Evolutionary conservation across 192 early-diverging fungal genomes (phyloP), one percentile per base, ranked within the genome.

Genomic region (Geranomyces variabilis): DNA sequence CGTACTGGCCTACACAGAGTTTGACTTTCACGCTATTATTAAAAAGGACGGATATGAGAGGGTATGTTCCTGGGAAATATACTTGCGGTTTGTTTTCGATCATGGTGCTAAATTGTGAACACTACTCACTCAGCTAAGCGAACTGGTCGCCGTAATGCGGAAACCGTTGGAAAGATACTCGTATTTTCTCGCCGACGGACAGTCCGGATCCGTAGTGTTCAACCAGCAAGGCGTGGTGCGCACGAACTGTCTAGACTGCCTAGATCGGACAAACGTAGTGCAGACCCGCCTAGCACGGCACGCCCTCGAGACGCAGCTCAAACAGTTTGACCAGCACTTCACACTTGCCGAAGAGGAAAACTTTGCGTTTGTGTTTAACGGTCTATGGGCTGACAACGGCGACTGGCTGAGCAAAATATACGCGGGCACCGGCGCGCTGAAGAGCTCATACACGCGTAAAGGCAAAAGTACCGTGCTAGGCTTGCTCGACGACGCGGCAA

Each of bases 401-500:
- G 94, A 99, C 76, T 86, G 85, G 58, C 77, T 99, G 10, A 94
- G 93, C 24, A 91, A 87, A 57, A 91, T 96, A 13, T 99, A 98
- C 74, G 91, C 98, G 3, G 98, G 98, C 15, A 98, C 96, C 28
- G 96, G 96, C 8, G 98, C 98, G 12, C 84, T 99, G 0, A 95
- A 95, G 67, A 92, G 94, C 0, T 90, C 90, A 8, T 90, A 91
- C 44, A 97, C 96, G 0, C 83, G 94, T 15, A 91, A 93, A 2
- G 96, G 95, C 49, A 98, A 97, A 66, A 82, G 88, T 53, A 94
- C 93, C 13, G 77, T 94, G 60, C 77, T 87, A 28, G 91, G 92
- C 41, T 87, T 96, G 46, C 59, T 99, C 26, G 92, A 94, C 67
- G 96, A 98, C 76, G 94, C 96, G 17, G 90, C 92, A 4, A 97